phyloP scores from a whole-genome alignment of 179 eudicot species.

The Kewa caespitosa region DNA sequence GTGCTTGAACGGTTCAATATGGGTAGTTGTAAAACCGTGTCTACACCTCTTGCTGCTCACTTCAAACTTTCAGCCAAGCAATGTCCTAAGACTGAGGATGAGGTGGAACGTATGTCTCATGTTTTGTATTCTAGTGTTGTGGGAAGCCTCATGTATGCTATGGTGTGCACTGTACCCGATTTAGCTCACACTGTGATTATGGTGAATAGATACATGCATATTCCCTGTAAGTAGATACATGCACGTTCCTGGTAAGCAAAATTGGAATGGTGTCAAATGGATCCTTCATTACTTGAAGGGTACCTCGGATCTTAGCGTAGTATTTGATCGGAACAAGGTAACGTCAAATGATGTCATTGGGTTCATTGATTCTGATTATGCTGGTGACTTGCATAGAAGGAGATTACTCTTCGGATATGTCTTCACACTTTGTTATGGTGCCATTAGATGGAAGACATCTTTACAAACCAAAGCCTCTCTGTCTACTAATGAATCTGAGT shows the following conservation, averaged over 20 bases:
- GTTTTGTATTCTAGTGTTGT: conserved; percentile 6
- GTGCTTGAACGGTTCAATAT: background rate
- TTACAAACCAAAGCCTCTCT: background rate
- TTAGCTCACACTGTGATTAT: background rate
- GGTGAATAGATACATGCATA: background rate
- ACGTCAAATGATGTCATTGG: background rate
- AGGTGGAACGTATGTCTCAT: background rate
- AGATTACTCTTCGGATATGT: background rate
- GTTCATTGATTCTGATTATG: background rate
- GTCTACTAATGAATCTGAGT: conserved; percentile 1
- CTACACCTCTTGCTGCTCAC: conserved; percentile 1
- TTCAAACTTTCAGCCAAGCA: background rate
- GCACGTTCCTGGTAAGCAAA: too few relatives aligned
- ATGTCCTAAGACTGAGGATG: background rate
- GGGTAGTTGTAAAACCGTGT: background rate
- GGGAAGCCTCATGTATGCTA: background rate
- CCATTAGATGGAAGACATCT: background rate
- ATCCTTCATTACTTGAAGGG: conserved; percentile 1
- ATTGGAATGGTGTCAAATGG: background rate
- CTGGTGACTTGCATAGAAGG: background rate
- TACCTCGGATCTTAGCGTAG: background rate
- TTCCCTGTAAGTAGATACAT: too few relatives aligned
- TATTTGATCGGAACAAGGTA: background rate
- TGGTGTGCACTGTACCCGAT: background rate
- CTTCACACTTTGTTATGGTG: background rate